Conservation (phyloP, 768 basidiomycete genomes). For the Crucibulum laeve region DNA sequence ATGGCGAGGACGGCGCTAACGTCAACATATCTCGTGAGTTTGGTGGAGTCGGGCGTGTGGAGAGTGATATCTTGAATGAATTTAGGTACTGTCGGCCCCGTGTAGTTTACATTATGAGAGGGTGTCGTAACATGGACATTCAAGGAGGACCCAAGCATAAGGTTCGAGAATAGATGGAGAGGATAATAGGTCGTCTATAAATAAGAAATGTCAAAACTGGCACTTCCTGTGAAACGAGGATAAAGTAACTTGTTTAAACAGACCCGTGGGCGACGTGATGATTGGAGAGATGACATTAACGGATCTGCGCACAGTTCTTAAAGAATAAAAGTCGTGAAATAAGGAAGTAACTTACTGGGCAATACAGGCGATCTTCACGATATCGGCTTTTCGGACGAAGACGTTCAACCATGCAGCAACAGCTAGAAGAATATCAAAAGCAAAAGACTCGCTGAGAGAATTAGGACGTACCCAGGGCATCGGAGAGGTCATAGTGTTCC, state of each 20-base stretch:
- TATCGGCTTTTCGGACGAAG: conserved; percentile 53
- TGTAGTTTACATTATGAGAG: conserved; percentile 19
- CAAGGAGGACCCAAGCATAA: conserved; percentile 49
- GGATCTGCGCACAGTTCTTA: conserved; percentile 16
- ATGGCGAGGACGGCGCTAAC: conserved; percentile 40
- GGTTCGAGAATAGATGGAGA: conserved; percentile 47
- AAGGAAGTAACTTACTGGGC: conserved; percentile 42
- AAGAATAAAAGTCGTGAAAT: not conserved
- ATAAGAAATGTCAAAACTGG: not conserved
- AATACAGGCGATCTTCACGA: conserved; percentile 58
- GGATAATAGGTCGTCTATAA: conserved; percentile 45
- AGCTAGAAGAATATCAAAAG: conserved; percentile 23
- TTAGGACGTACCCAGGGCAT: conserved; percentile 33
- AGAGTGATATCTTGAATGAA: conserved; percentile 40
- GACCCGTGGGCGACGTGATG: conserved; percentile 41
- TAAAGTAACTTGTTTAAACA: conserved; percentile 27
- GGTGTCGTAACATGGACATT: conserved; percentile 31
- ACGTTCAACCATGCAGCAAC: conserved; percentile 61
- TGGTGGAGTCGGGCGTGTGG: conserved; percentile 25
- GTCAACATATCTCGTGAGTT: conserved; percentile 41
- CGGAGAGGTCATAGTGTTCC: conserved; percentile 50
- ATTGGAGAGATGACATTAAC: conserved; percentile 47
- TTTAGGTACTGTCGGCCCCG: conserved; percentile 44
- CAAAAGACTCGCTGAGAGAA: not conserved
- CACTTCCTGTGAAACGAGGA: conserved; percentile 2